Evolutionary conservation across 148 eudicot genomes (phyloP).

Genomic region (Silene latifolia): DNA sequence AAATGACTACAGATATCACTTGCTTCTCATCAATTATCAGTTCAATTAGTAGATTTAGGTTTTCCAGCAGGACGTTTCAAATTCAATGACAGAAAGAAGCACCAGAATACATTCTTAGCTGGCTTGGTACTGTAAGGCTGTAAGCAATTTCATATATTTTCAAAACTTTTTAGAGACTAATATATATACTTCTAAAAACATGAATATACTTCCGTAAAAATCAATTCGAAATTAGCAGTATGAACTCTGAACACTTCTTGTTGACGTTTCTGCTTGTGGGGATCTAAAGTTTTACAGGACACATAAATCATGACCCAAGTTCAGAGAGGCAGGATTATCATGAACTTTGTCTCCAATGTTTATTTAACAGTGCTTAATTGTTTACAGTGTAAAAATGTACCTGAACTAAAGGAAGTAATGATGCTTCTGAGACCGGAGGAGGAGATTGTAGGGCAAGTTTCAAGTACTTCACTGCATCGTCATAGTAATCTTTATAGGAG

Average conservation of each 20-base stretch:
- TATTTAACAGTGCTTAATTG: neutral
- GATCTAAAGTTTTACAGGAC: neutral
- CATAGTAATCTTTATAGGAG: conserved; percentile 40
- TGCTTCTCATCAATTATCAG: too few relatives aligned
- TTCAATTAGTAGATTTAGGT: neutral
- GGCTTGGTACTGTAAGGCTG: too few relatives aligned
- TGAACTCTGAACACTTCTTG: neutral
- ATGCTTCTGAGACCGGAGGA: conserved; percentile 59
- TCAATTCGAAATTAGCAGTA: neutral
- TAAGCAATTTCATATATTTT: too few relatives aligned
- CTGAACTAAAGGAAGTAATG: conserved; percentile 73
- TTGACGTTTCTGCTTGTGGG: neutral
- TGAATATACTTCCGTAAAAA: neutral
- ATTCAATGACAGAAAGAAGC: neutral
- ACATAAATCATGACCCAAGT: neutral
- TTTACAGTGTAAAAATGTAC: conserved; percentile 24
- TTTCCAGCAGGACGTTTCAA: neutral
- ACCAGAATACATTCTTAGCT: neutral
- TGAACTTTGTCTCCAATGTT: neutral
- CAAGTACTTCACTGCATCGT: conserved; percentile 55
- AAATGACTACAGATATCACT: too few relatives aligned
- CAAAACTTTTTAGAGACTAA: neutral
- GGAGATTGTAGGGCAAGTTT: conserved; percentile 54
- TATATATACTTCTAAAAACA: too few relatives aligned
- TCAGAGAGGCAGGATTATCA: neutral